Evolutionary conservation across 176 grass and related monocot species (phyloP).

Genomic region (Tillandsia fasciculata): DNA sequence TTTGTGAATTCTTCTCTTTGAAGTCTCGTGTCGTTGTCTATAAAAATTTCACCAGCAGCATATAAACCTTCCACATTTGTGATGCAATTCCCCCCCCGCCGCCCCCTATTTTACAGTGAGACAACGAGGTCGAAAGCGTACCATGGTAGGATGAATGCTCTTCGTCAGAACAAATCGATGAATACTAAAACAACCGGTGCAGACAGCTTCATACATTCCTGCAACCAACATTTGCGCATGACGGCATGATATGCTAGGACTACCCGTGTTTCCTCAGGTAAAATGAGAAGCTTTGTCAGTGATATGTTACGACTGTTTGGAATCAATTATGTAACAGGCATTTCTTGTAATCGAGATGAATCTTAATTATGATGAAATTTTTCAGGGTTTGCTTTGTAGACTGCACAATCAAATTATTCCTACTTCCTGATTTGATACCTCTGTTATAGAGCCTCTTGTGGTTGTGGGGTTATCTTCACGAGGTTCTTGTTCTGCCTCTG

Average conservation of each 20-base stretch:
- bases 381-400: neutral
- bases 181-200: conserved; percentile 8
- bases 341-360: neutral
- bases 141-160: conserved; percentile 57
- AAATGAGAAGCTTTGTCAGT: neutral
- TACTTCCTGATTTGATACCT: neutral
- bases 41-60: neutral
- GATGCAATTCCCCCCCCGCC: neutral
- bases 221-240: conserved; percentile 1
- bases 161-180: neutral
- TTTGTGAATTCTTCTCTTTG: neutral
- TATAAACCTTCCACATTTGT: neutral
- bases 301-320: neutral
- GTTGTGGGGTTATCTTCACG: too few relatives aligned
- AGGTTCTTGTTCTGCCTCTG: too few relatives aligned
- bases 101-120: conserved; percentile 32
- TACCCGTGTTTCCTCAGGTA: neutral
- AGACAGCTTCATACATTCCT: conserved; percentile 1
- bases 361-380: neutral
- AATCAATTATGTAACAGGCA: neutral
- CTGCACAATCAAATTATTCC: neutral
- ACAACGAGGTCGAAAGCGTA: conserved; percentile 69
- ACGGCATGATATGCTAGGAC: neutral
- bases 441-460: too few relatives aligned
- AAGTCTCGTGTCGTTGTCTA: neutral